Conservation (phyloP, 805 yeast species). For the Lipomyces sp. region DNA sequence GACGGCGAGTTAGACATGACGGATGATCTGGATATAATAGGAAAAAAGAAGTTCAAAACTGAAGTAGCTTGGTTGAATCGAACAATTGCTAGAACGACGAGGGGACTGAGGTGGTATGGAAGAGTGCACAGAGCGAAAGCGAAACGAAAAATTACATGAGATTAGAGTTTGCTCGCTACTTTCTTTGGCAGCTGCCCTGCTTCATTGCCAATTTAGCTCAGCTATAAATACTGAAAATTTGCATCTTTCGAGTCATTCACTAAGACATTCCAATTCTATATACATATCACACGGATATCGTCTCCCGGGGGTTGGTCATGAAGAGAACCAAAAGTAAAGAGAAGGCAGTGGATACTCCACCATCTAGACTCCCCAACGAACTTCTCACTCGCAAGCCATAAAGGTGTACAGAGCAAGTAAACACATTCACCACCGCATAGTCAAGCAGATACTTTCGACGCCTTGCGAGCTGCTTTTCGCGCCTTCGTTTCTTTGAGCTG, state of each 20-base stretch:
- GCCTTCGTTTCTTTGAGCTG: constrained; percentile 18
- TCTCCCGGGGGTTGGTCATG: background rate
- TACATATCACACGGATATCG: background rate
- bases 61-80: background rate
- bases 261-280: too few species aligned
- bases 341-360: too few species aligned
- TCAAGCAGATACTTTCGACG: background rate
- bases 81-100: background rate
- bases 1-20: constrained; percentile 35
- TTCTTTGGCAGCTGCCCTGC: too few species aligned
- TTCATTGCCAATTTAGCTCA: too few species aligned
- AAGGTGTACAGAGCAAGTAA: background rate
- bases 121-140: too few species aligned
- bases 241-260: too few species aligned
- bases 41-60: background rate
- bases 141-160: too few species aligned
- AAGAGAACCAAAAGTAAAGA: background rate
- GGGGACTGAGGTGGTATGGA: too few species aligned
- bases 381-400: too few species aligned
- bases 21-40: background rate
- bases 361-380: too few species aligned
- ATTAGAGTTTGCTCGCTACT: too few species aligned
- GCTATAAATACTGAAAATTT: too few species aligned
- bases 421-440: background rate
- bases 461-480: background rate